phyloP scores from a whole-genome alignment of 257 asterid genomes.

The Fraxinus quadrangulata region DNA sequence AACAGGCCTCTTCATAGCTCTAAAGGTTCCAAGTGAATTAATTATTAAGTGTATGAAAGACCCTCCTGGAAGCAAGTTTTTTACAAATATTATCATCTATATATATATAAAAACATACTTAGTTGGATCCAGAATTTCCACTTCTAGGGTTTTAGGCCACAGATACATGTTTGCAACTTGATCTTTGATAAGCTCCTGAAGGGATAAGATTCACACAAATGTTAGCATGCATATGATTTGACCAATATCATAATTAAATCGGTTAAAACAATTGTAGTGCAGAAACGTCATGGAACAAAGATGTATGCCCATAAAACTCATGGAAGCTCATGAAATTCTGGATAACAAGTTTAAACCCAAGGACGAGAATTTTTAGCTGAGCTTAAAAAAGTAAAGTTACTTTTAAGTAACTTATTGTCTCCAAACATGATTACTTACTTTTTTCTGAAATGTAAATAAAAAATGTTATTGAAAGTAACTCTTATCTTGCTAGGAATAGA shows the following conservation, averaged over 20 bases:
- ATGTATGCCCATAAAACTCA: not conserved
- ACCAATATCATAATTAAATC: not conserved
- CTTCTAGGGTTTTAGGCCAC: conserved; percentile 98
- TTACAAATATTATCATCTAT: conserved; percentile 3
- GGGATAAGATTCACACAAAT: conserved; percentile 6
- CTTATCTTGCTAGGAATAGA: too few species aligned
- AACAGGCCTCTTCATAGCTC: conserved; percentile 95
- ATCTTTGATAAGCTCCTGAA: conserved; percentile 88
- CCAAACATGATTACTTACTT: not conserved
- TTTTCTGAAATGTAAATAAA: not conserved
- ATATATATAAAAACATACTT: conserved; percentile 34
- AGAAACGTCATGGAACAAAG: not conserved
- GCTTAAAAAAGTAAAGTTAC: too few species aligned
- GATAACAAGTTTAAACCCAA: conserved; percentile 1
- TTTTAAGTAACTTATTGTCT: too few species aligned
- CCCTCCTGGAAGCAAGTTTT: conserved; percentile 13
- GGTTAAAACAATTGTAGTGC: not conserved
- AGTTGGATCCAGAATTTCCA: conserved; percentile 82
- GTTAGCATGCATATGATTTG: not conserved
- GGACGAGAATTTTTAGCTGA: not conserved
- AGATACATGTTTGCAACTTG: conserved; percentile 98
- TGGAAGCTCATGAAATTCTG: conserved; percentile 10
- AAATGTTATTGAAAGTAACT: too few species aligned
- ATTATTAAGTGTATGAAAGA: conserved; percentile 18
- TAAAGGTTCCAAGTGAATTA: conserved; percentile 35